Conservation (phyloP, 1,139 yeast species). For the Yamadazyma oceani region DNA sequence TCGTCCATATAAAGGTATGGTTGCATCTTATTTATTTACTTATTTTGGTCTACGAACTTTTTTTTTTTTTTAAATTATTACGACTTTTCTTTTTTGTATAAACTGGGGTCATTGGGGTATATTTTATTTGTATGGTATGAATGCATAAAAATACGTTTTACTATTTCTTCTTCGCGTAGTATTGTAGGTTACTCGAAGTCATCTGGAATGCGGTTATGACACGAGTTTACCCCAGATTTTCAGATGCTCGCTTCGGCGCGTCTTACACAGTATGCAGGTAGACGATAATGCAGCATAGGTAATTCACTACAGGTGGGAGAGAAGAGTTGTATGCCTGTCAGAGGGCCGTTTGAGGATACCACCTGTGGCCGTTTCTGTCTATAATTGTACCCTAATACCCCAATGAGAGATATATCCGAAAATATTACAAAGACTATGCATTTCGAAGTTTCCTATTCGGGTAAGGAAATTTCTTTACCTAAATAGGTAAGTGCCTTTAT, state of each 20-base stretch:
- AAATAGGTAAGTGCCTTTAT: not conserved
- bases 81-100: too few species aligned
- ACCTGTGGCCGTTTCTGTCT: too few species aligned
- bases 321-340: too few species aligned
- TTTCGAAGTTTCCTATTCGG: not conserved
- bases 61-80: not conserved
- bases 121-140: not conserved
- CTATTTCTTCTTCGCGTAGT: too few species aligned
- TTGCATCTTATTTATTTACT: constrained; percentile 1
- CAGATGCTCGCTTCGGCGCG: not conserved
- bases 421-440: not conserved
- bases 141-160: too few species aligned
- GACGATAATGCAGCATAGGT: too few species aligned
- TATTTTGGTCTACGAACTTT: not conserved
- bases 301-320: too few species aligned
- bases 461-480: not conserved
- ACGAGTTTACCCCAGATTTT: constrained; percentile 1
- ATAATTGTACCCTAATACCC: not conserved
- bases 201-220: too few species aligned
- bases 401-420: not conserved
- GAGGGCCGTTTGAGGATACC: too few species aligned
- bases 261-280: too few species aligned
- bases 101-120: constrained; percentile 1
- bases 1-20: constrained; percentile 3
- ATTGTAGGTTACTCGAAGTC: too few species aligned